Conservation (phyloP, 257 asterid species). For the Phtheirospermum japonicum region DNA sequence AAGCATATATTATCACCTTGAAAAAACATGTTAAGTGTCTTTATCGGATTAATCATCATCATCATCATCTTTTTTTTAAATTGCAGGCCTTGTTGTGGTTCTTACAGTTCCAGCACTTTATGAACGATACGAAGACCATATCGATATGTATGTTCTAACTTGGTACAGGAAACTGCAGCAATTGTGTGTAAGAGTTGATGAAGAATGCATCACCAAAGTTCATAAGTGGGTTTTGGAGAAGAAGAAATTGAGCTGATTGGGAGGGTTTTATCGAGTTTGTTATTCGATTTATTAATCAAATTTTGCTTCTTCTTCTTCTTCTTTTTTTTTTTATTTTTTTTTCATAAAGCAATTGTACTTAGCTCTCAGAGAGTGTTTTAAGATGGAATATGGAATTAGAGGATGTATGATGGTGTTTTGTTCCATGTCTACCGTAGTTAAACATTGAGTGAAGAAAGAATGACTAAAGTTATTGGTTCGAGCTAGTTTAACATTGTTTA, state of each 20-base stretch:
- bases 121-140: conserved; percentile 57
- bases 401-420: not conserved
- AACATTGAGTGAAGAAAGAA: not conserved
- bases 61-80: not conserved
- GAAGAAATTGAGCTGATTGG: conserved; percentile 58
- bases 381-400: conserved; percentile 13
- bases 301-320: conserved; percentile 10
- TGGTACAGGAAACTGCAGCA: conserved; percentile 40
- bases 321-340: not conserved
- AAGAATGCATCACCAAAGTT: conserved; percentile 37
- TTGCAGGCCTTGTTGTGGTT: conserved; percentile 53
- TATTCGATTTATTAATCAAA: not conserved
- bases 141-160: conserved; percentile 37
- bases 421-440: not conserved
- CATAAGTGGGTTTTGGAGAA: conserved; percentile 51
- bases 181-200: conserved; percentile 44
- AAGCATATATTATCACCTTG: not conserved
- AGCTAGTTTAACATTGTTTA: too few relatives aligned
- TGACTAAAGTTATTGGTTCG: too few relatives aligned
- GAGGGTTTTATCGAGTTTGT: not conserved
- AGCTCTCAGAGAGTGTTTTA: not conserved
- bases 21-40: too few relatives aligned
- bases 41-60: too few relatives aligned
- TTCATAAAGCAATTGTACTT: conserved; percentile 16
- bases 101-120: conserved; percentile 76